phyloP scores from a whole-genome alignment of 139 green algal species.

The Marvania coccoides region DNA sequence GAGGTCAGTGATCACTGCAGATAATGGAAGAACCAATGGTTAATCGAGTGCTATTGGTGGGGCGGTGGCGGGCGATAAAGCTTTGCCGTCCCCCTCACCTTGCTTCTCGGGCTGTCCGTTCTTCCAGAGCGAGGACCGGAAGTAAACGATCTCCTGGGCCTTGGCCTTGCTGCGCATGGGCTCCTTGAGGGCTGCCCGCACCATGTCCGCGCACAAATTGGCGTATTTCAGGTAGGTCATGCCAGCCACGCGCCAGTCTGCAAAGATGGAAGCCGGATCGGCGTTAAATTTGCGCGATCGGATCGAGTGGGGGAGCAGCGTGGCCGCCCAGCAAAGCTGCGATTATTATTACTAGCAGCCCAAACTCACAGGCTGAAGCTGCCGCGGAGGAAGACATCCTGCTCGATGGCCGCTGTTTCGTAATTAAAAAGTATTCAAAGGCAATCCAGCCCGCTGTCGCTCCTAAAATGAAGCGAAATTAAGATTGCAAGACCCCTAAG shows the following conservation, averaged over 20 bases:
- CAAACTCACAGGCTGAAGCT: constrained; percentile 53
- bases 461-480: too few species aligned
- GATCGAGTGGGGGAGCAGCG: background rate
- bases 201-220: constrained; percentile 59
- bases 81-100: background rate
- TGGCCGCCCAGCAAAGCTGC: background rate
- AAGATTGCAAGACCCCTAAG: too few species aligned
- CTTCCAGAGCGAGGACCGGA: constrained; percentile 49
- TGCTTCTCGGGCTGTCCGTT: constrained; percentile 48
- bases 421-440: too few species aligned
- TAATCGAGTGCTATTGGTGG: background rate
- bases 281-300: too few species aligned
- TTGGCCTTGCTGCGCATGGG: constrained; percentile 47
- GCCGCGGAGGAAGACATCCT: constrained; percentile 45
- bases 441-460: too few species aligned
- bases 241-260: constrained; percentile 52
- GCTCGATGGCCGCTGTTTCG: too few species aligned
- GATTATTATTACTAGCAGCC: background rate
- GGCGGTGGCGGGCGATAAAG: background rate
- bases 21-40: background rate
- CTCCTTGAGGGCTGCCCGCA: constrained; percentile 67
- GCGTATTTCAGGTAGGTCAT: constrained; percentile 78
- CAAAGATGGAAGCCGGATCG: too few species aligned
- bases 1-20: constrained; percentile 35
- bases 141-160: constrained; percentile 58